Conservation (phyloP, 441 rosid genomes). For the Adansonia rubrostipa region DNA sequence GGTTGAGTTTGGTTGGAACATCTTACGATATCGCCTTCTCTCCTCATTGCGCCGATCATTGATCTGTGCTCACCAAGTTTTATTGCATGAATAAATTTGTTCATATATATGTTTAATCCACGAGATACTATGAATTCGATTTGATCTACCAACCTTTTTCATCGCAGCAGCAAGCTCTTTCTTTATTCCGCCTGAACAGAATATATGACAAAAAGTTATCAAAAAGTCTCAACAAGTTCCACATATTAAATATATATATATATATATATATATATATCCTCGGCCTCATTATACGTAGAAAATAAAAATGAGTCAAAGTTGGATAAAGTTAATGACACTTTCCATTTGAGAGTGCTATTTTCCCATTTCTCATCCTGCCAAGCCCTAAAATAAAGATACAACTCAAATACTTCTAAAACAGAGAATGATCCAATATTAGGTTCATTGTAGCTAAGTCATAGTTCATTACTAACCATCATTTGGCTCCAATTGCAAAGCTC, state of each 20-base stretch:
- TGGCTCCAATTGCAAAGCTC: conserved; percentile 89
- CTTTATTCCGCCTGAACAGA: conserved; percentile 69
- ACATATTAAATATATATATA: background rate
- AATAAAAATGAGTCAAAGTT: background rate
- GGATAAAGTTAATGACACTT: background rate
- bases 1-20: conserved; percentile 54
- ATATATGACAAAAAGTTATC: conserved; percentile 20
- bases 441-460: background rate
- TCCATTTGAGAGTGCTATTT: background rate
- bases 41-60: conserved; percentile 59
- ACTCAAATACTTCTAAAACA: background rate
- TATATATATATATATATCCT: too few relatives aligned
- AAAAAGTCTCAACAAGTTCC: conserved; percentile 9
- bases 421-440: background rate
- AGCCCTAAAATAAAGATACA: background rate
- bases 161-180: conserved; percentile 77
- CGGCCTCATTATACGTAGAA: background rate
- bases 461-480: conserved; percentile 63
- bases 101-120: background rate
- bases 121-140: conserved; percentile 16
- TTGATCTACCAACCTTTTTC: conserved; percentile 64
- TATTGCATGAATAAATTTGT: conserved; percentile 13
- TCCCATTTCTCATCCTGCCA: background rate
- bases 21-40: conserved; percentile 73
- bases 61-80: conserved; percentile 53